Percentiles rank a stretch among this genome's conserved stretches.
These are phyloP conservation scores for Lophium mytilinum DNA, from an alignment of 495 filamentous ascomycete species.

Conservation along the genomic window DNA sequence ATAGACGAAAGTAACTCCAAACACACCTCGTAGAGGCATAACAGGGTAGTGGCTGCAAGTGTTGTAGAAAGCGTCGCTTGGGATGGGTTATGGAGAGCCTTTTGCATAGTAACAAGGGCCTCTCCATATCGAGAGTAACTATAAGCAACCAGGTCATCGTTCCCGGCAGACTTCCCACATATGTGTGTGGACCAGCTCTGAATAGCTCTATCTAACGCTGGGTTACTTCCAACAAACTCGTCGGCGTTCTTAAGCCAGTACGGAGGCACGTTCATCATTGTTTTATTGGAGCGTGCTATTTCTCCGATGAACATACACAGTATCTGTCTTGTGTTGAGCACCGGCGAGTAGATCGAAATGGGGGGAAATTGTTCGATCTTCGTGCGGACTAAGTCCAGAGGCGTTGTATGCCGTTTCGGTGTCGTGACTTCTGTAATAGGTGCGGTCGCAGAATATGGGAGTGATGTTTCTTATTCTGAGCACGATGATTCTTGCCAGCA, in stretches of 20 bases:
- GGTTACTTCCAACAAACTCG: not conserved
- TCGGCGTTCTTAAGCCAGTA: not conserved
- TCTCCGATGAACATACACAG: not conserved
- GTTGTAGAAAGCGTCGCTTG: not conserved
- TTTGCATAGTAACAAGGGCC: not conserved
- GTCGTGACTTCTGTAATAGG: not conserved
- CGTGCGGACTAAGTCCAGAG: not conserved
- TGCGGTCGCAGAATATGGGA: not conserved
- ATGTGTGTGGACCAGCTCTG: not conserved
- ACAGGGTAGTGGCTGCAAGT: not conserved
- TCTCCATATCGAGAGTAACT: not conserved
- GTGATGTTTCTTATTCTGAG: not conserved
- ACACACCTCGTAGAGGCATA: not conserved
- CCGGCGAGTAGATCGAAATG: not conserved
- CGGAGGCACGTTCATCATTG: not conserved
- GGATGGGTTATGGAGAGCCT: not conserved
- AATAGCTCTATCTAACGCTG: not conserved
- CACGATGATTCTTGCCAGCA: not conserved
- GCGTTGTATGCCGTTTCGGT: not conserved
- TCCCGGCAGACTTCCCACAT: not conserved
- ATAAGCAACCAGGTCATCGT: not conserved
- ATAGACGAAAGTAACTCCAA: not conserved
- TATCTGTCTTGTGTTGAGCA: not conserved
- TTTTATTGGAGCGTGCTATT: not conserved
- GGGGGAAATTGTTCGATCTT: not conserved